These are phyloP conservation scores for Debaryomyces sp. DNA, from an alignment of 1,139 yeast species.

Conservation along the genomic window DNA sequence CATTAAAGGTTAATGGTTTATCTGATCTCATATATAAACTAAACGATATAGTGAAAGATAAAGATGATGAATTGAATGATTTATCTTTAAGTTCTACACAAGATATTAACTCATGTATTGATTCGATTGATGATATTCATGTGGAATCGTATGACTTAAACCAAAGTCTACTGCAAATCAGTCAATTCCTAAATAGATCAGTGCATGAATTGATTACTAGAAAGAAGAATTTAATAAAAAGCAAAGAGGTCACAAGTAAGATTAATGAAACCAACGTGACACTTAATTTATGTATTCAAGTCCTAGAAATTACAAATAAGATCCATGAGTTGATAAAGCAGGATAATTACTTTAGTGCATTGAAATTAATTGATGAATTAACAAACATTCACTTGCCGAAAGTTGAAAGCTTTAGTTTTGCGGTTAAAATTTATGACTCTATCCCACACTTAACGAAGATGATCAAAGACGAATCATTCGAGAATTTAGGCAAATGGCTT, in stretches of 20 bases:
- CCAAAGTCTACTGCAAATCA: conserved; percentile 53
- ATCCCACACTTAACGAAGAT: conserved; percentile 76
- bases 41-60: conserved; percentile 57
- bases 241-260: conserved; percentile 60
- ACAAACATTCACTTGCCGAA: conserved; percentile 66
- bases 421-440: conserved; percentile 69
- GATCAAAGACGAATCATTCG: conserved; percentile 79
- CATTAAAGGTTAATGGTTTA: conserved; percentile 59
- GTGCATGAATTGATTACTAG: conserved; percentile 64
- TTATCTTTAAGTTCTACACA: conserved; percentile 66
- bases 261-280: conserved; percentile 65
- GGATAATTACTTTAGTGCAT: conserved; percentile 81
- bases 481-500: conserved; percentile 72
- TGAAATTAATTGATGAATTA: conserved; percentile 79
- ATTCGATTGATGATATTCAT: conserved; percentile 59
- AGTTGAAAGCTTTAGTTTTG: conserved; percentile 74
- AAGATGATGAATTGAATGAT: conserved; percentile 65
- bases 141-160: conserved; percentile 56
- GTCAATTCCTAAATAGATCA: conserved; percentile 57
- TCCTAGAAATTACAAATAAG: conserved; percentile 82
- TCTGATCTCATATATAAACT: conserved; percentile 58
- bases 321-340: conserved; percentile 79
- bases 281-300: conserved; percentile 73
- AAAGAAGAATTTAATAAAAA: conserved; percentile 55
- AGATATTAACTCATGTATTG: conserved; percentile 55